Percentiles rank a stretch among this genome's conserved stretches.
Evolutionary conservation across 306 rosid genomes (phyloP).

Genomic region (Vicia faba): DNA sequence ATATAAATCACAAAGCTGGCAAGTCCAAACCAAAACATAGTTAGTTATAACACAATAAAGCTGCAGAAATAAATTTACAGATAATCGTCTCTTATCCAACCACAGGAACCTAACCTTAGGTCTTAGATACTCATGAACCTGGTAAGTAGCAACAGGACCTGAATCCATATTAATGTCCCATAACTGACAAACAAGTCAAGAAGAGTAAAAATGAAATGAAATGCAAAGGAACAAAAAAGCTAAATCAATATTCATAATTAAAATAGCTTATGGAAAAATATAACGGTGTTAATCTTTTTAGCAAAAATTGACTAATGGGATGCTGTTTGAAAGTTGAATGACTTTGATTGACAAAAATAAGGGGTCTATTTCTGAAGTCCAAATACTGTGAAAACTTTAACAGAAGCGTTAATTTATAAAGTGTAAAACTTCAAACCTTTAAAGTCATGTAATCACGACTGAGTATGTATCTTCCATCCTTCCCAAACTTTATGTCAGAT

Average conservation of each 20-base stretch:
- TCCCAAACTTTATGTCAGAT: constrained; percentile 92
- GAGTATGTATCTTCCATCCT: constrained; percentile 89
- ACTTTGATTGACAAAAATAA: constrained; percentile 5
- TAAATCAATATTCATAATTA: constrained; percentile 13
- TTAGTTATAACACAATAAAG: constrained; percentile 26
- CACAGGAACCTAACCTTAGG: constrained; percentile 71
- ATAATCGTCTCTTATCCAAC: constrained; percentile 16
- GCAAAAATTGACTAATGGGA: neutral
- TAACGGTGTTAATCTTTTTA: neutral
- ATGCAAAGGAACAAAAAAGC: constrained; percentile 25
- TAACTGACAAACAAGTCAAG: constrained; percentile 62
- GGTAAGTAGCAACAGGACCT: constrained; percentile 91
- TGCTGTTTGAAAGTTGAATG: neutral
- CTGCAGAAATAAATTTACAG: constrained; percentile 21
- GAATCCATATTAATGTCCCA: constrained; percentile 99
- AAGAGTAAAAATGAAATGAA: constrained; percentile 32
- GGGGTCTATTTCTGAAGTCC: constrained; percentile 12
- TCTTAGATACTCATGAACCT: constrained; percentile 93
- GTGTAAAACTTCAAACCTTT: constrained; percentile 57
- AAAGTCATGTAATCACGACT: constrained; percentile 99
- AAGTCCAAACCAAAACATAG: constrained; percentile 37
- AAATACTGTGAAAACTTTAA: constrained; percentile 24
- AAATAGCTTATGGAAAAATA: constrained; percentile 24
- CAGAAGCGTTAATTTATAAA: constrained; percentile 14
- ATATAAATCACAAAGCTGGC: constrained; percentile 89